A percentile compares a stretch with the other conserved stretches of the same genome.
phyloP scores from a whole-genome alignment of 1,284 basidiomycete genomes.

The Athelia psychrophila region DNA sequence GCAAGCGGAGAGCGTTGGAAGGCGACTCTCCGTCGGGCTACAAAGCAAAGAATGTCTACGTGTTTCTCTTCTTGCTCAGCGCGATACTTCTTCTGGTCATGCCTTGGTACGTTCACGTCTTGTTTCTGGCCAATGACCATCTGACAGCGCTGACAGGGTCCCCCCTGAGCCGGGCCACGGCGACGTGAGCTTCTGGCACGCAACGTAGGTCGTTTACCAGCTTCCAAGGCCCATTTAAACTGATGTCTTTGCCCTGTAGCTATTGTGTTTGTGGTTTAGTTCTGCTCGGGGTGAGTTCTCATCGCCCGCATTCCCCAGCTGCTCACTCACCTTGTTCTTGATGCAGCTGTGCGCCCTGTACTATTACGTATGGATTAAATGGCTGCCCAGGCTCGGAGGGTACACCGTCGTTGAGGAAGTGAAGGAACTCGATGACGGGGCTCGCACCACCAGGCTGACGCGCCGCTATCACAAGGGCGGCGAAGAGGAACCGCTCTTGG shows the following conservation, averaged over 20 bases:
- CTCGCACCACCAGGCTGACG: constrained; percentile 17
- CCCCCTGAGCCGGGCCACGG: constrained; percentile 28
- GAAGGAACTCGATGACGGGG: constrained; percentile 24
- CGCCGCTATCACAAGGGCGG: constrained; percentile 8
- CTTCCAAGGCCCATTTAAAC: not conserved
- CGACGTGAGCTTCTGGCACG: constrained; percentile 33
- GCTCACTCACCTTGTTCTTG: constrained; percentile 5
- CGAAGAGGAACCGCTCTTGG: too few relatives aligned
- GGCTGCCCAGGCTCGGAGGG: constrained; percentile 26
- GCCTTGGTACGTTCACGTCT: constrained; percentile 35
- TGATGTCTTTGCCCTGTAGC: not conserved
- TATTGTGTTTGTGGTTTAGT: not conserved
- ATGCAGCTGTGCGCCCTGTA: constrained; percentile 25
- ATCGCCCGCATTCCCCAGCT: not conserved
- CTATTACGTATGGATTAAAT: constrained; percentile 30
- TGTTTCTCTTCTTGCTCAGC: constrained; percentile 34
- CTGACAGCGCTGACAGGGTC: constrained; percentile 20
- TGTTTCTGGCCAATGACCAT: not conserved
- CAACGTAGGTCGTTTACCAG: constrained; percentile 16
- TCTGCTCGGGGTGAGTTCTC: not conserved
- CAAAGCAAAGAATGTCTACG: constrained; percentile 32
- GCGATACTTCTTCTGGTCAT: constrained; percentile 43
- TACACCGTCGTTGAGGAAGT: constrained; percentile 30
- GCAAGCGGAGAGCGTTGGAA: constrained; percentile 30
- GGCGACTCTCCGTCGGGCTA: constrained; percentile 34